Conservation (phyloP, 129 eudicot genomes). For the Centrapalus pauciflorus region DNA sequence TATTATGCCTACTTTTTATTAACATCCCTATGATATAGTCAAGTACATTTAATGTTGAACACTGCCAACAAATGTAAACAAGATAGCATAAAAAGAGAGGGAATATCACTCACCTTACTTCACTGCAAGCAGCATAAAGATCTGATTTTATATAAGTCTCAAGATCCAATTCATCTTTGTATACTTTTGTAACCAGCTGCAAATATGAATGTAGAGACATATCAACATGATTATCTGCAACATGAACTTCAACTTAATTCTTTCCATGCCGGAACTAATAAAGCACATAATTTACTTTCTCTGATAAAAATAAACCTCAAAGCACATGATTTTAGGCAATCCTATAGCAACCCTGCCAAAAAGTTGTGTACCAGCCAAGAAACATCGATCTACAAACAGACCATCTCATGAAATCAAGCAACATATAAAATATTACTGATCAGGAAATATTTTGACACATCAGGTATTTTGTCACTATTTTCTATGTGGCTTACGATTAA, state of each 20-base stretch:
- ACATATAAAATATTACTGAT: neutral
- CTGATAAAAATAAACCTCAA: neutral
- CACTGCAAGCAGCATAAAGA: conserved; percentile 65
- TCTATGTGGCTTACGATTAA: conserved; percentile 3
- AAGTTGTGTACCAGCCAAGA: conserved; percentile 4
- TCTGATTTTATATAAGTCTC: conserved; percentile 80
- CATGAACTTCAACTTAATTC: neutral
- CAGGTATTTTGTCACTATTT: neutral
- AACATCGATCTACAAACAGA: conserved; percentile 2
- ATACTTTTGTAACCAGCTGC: conserved; percentile 71
- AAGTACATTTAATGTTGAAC: conserved; percentile 1
- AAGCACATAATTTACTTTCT: neutral
- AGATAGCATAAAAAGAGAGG: conserved; percentile 2
- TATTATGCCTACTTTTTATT: neutral
- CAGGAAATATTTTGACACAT: neutral
- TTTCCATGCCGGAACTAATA: neutral
- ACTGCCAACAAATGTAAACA: neutral
- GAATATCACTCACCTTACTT: conserved; percentile 59
- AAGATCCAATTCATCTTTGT: conserved; percentile 84
- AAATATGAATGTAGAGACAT: conserved; percentile 14
- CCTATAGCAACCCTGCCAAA: neutral
- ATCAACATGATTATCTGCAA: neutral
- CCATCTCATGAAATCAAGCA: neutral
- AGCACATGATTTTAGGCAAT: neutral
- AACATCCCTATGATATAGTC: neutral